Conservation (phyloP, 1,284 basidiomycete genomes). For the Leccinum ponderosum region DNA sequence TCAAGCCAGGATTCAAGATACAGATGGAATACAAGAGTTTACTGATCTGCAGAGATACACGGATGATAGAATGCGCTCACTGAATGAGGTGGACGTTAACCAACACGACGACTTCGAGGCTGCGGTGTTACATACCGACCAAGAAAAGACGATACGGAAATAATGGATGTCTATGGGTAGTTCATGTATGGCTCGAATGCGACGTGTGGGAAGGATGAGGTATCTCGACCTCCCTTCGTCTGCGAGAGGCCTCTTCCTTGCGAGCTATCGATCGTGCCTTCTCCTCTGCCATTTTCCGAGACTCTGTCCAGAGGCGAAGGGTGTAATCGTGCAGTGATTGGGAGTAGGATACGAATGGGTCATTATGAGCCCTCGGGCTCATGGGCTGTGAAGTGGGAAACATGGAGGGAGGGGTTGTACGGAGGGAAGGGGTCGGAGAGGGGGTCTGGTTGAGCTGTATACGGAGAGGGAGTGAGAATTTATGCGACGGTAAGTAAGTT, state of each 20-base stretch:
- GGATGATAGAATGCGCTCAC: conserved; percentile 12
- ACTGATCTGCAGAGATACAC: conserved; percentile 18
- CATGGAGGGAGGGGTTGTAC: neutral
- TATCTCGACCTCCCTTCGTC: conserved; percentile 21
- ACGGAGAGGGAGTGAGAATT: conserved; percentile 18
- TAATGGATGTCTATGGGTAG: conserved; percentile 5
- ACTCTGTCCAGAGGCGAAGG: conserved; percentile 65
- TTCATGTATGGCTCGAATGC: conserved; percentile 17
- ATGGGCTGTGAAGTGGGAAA: no score
- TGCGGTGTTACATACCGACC: conserved; percentile 19
- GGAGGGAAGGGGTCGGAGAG: neutral
- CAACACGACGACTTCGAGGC: conserved; percentile 2
- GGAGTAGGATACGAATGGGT: no score
- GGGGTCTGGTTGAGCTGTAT: conserved; percentile 8
- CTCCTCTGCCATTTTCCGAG: conserved; percentile 59
- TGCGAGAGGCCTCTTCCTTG: conserved; percentile 29
- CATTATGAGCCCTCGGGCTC: conserved; percentile 28
- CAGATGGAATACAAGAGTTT: conserved; percentile 17
- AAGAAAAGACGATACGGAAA: neutral
- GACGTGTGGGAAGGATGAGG: conserved; percentile 4
- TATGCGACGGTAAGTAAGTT: conserved; percentile 20
- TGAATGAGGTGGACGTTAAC: conserved; percentile 18
- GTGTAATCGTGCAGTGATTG: conserved; percentile 55
- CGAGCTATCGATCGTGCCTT: conserved; percentile 37
- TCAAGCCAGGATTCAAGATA: conserved; percentile 2